Base-by-base conservation (phyloP, 140 eudicot genomes). In the Bidens hawaiensis region DNA sequence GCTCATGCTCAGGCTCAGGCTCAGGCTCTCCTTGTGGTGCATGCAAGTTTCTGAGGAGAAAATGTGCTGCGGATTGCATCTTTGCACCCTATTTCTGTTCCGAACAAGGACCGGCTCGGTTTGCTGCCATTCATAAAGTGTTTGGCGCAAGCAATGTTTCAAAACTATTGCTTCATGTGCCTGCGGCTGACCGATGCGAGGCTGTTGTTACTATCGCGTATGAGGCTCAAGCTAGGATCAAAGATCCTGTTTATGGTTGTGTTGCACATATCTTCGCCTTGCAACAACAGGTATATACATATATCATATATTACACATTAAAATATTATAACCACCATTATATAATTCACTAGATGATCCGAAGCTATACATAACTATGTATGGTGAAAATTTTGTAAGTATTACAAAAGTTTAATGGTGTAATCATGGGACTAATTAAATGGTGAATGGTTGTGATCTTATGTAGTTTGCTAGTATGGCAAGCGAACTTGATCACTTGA, bases 131-230 rank as follows among this genome's bases (percentile, higher is more conserved):
- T 38, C 98, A 91, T 62, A 91, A 87, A 76, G 98, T 91, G 72
- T 91, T 91, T 69, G 98, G 98, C 14, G 98, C 98, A 4, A 91
- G 98, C 67, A 91, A 91, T 75, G 96, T 87, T 5, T 84, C 98
- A 0, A 91, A 91, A 61, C 64, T 87, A 64, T 31, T 91, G 67
- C 75, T 81, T 65, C 98, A 91, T 68, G 78, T 91, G 21, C 98
- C 98, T 0, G 91, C 70, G 21, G 81, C 80, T 28, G 96, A 91
- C 13, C 76, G 98, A 0, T 84, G 96, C 22, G 98, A 91, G 74
- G 98, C 98, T 3, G 98, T 91, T 14, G 96, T 91, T 42, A 91
- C 96, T 21, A 91, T 91, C 82, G 95, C 95, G 61, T 91, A 87
- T 59, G 98, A 91, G 79, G 98, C 98, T 76, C 96, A 91, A 67